Base-by-base conservation (phyloP, 2,329 filamentous ascomycete species). In the Colletotrichum lentis region DNA sequence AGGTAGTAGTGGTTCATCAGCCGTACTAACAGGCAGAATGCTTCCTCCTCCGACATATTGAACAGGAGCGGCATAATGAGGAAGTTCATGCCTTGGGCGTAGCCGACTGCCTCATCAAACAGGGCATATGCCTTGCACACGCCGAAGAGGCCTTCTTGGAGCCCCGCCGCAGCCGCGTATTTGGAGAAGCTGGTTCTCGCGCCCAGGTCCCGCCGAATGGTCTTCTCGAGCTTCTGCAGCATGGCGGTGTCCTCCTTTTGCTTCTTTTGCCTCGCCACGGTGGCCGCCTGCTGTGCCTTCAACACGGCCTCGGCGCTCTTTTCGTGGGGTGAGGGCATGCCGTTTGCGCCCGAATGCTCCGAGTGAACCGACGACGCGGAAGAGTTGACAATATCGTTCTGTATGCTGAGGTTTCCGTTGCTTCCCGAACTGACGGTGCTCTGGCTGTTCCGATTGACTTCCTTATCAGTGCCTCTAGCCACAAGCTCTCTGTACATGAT, bases 31-130 rank as follows among this genome's bases (percentile, higher is more conserved):
- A 99, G 83, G 73, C 93, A 96, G 76, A 99, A 99, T 0, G 96
- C 95, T 80, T 99, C 96, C 76, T 97, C 94, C 80, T 98, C 95
- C 2, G 94, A 92, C 94, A 98, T 97, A 77, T 97, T 98, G 81
- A 99, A 97, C 1, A 99, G 83, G 20, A 99, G 79, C 27, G 96
- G 96, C 94, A 98, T 98, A 56, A 94, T 92, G 68, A 99, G 88
- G 75, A 99, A 99, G 77, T 98, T 99, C 92, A 99, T 97, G 76
- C 96, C 96, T 79, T 99, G 96, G 0, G 96, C 95, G 78, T 99
- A 99, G 39, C 96, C 95, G 43, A 99, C 96, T 8, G 86, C 91
- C 75, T 97, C 94, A 75, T 99, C 96, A 73, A 94, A 98, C 37
- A 99, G 84, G 16, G 96, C 96, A 80, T 99, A 99, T 1, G 96